Evolutionary conservation across 2,329 filamentous ascomycete genomes (phyloP), one percentile per base, ranked within the genome.

Genomic region (Trichoderma lentiforme): DNA sequence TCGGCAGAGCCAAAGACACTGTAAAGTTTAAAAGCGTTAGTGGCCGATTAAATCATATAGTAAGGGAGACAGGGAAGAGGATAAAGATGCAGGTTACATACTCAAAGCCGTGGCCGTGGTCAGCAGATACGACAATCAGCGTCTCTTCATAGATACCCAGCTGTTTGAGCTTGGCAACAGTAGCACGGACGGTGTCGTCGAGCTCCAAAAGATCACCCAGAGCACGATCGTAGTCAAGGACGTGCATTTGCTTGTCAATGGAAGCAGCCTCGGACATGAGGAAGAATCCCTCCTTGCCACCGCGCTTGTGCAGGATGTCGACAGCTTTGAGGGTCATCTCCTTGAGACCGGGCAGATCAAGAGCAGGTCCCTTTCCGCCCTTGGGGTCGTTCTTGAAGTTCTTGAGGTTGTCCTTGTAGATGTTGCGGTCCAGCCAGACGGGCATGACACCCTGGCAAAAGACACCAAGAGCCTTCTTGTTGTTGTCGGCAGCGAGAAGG

Each of bases 161-260:
- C 36, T 86, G 82, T 76, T 89, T 85, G 57, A 97, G 90, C 78
- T 93, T 90, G 61, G 86, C 86, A 69, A 95, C 86, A 3, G 93
- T 94, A 21, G 92, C 92, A 67, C 90, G 90, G 76, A 97, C 84
- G 5, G 93, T 94, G 82, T 97, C 93, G 78, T 97, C 93, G 39
- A 97, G 87, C 83, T 97, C 93, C 53, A 97, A 88, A 1, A 97
- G 89, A 76, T 97, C 93, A 70, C 92, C 93, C 0, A 97, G 89
- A 1, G 93, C 92, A 69, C 93, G 92, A 82, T 96, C 92, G 80
- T 96, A 96, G 83, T 96, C 93, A 24, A 96, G 87, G 2, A 85
- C 81, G 83, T 97, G 93, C 93, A 97, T 96, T 86, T 93, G 91
- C 86, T 97, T 97, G 83, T 96, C 93, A 76, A 97, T 92, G 2